phyloP scores from a whole-genome alignment of 2,329 filamentous ascomycete genomes.

The Verticillium nonalfalfae region DNA sequence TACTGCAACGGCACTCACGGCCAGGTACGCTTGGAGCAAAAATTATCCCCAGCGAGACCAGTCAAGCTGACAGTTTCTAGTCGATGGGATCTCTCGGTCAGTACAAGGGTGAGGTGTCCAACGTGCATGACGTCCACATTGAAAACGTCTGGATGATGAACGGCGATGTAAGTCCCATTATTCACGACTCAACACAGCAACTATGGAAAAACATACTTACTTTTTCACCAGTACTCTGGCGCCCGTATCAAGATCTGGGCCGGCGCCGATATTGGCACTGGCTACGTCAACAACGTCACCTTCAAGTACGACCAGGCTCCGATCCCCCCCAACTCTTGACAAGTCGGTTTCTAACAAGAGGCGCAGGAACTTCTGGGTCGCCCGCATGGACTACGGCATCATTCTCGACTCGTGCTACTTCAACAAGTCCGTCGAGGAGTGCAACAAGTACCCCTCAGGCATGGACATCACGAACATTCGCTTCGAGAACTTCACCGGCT shows the following conservation, averaged over 20 bases:
- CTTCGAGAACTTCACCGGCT: conserved; percentile 53
- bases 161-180: conserved; percentile 17
- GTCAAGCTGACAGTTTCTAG: conserved; percentile 14
- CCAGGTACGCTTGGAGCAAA: conserved; percentile 9
- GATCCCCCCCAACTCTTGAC: too few species aligned
- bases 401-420: conserved; percentile 60
- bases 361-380: conserved; percentile 46
- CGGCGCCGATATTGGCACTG: conserved; percentile 49
- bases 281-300: conserved; percentile 55
- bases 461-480: conserved; percentile 54
- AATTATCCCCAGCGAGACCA: neutral
- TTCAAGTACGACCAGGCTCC: conserved; percentile 26
- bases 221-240: conserved; percentile 28
- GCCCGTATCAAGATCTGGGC: conserved; percentile 58
- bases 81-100: conserved; percentile 54
- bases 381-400: conserved; percentile 50
- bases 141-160: conserved; percentile 53
- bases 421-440: conserved; percentile 35
- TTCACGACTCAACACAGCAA: too few species aligned
- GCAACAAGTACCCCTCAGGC: conserved; percentile 44
- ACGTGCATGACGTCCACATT: conserved; percentile 50
- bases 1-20: conserved; percentile 56
- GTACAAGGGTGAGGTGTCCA: conserved; percentile 46
- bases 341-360: neutral
- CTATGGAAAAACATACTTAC: neutral